These are phyloP conservation scores for Camillea tinctor DNA, from an alignment of 2,329 filamentous ascomycete species.

Conservation along the genomic window DNA sequence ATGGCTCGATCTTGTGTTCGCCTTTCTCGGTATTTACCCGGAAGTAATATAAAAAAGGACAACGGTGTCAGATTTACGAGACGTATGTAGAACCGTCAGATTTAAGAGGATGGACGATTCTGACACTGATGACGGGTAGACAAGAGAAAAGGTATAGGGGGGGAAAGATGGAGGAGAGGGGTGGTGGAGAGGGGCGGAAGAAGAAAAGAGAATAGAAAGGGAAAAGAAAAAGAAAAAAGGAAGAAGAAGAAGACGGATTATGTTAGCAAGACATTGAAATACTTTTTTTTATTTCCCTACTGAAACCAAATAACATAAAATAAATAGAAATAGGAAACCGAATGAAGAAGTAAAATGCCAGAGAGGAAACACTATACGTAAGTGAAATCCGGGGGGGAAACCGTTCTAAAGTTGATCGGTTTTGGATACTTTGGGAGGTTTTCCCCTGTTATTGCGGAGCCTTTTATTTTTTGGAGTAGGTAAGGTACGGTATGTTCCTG, in stretches of 20 bases:
- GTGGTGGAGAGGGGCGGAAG: too few relatives aligned
- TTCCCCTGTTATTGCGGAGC: not conserved
- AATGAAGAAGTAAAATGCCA: not conserved
- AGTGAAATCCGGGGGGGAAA: not conserved
- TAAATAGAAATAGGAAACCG: too few relatives aligned
- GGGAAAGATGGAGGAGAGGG: not conserved
- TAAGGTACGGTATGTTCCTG: too few relatives aligned
- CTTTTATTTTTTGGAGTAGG: too few relatives aligned
- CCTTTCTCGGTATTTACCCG: not conserved
- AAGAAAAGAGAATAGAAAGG: not conserved
- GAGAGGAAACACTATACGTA: not conserved
- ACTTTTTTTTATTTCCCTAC: too few relatives aligned
- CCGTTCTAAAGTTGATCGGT: not conserved
- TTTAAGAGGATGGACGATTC: not conserved
- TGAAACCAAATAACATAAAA: too few relatives aligned
- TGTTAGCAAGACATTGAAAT: not conserved
- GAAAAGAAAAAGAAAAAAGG: not conserved
- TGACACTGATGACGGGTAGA: not conserved
- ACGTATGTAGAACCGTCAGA: not conserved
- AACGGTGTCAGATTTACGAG: not conserved
- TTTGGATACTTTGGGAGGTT: not conserved
- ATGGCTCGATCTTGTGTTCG: conserved; percentile 16
- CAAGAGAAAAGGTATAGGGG: not conserved
- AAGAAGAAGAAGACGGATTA: not conserved
- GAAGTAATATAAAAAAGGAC: not conserved